phyloP scores from a whole-genome alignment of 192 early-diverging fungal genomes.

The Ambispora gerdemannii region DNA sequence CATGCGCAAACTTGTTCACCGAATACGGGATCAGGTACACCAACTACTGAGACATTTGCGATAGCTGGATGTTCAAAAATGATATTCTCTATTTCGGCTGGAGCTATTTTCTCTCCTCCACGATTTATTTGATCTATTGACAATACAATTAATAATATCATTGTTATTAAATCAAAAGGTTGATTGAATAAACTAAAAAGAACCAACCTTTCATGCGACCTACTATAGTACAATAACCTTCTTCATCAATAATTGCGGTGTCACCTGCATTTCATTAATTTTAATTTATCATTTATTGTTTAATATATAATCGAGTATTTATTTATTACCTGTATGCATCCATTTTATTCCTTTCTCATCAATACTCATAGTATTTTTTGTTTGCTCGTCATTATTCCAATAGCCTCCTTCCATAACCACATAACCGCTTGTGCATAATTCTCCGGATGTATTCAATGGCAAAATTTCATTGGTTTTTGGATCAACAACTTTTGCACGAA shows the following conservation, averaged over 20 bases:
- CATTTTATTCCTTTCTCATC: slow-evolving; percentile 37
- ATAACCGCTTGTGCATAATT: slow-evolving; percentile 44
- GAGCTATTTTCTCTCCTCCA: slow-evolving; percentile 52
- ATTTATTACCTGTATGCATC: slow-evolving; percentile 41
- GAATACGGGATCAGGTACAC: slow-evolving; percentile 41
- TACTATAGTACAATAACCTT: slow-evolving; percentile 47
- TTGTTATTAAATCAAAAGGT: neutral
- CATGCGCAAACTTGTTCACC: slow-evolving; percentile 53
- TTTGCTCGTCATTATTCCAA: slow-evolving; percentile 42
- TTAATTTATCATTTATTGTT: too few species aligned
- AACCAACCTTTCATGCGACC: slow-evolving; percentile 45
- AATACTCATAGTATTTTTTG: slow-evolving; percentile 33
- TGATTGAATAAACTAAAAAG: neutral
- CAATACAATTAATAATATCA: neutral
- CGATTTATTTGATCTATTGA: slow-evolving; percentile 39
- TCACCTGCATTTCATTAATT: slow-evolving; percentile 35
- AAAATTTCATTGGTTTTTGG: slow-evolving; percentile 40
- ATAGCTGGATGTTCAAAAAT: slow-evolving; percentile 41
- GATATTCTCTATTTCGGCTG: slow-evolving; percentile 47
- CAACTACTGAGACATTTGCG: slow-evolving; percentile 46
- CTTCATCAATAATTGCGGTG: slow-evolving; percentile 41
- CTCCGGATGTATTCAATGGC: slow-evolving; percentile 36
- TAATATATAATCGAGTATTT: too few species aligned
- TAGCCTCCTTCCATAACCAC: slow-evolving; percentile 48
- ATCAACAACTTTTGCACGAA: slow-evolving; percentile 49